Conservation (phyloP, 441 rosid genomes). For the Mallotus japonicus region DNA sequence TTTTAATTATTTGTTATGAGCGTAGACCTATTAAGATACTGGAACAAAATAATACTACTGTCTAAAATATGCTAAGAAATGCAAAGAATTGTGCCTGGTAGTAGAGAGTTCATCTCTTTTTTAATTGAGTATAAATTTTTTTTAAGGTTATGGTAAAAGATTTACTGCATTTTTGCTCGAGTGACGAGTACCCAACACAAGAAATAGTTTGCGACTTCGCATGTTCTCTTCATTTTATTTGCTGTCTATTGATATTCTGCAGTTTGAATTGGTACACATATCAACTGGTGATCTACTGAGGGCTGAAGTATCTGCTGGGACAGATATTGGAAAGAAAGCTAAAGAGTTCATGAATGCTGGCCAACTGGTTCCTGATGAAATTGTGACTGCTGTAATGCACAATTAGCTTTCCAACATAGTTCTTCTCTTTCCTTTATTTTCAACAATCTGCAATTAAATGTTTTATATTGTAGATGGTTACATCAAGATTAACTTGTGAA, state of each 20-base stretch:
- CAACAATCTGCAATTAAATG: background rate
- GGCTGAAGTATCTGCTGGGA: too few relatives aligned
- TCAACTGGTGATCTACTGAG: too few relatives aligned
- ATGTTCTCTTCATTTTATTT: background rate
- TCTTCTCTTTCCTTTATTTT: conserved; percentile 16
- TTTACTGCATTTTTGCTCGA: background rate
- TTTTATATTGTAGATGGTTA: conserved; percentile 62
- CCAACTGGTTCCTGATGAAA: too few relatives aligned
- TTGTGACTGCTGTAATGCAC: too few relatives aligned
- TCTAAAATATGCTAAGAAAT: background rate
- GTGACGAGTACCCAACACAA: background rate
- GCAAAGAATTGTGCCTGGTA: background rate
- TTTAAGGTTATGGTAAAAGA: background rate
- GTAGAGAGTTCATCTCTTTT: background rate
- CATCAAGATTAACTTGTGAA: conserved; percentile 55
- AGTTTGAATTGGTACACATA: conserved; percentile 36
- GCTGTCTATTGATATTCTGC: conserved; percentile 25
- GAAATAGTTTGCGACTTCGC: background rate
- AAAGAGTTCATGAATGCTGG: too few relatives aligned
- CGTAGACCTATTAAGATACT: background rate
- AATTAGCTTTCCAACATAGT: too few relatives aligned
- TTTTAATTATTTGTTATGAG: too few relatives aligned
- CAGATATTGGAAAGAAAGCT: too few relatives aligned
- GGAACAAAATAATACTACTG: background rate
- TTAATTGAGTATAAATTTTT: background rate